These are phyloP conservation scores for Fistulinella cinereoalba DNA, from an alignment of 1,284 basidiomycete species.

Conservation along the genomic window DNA sequence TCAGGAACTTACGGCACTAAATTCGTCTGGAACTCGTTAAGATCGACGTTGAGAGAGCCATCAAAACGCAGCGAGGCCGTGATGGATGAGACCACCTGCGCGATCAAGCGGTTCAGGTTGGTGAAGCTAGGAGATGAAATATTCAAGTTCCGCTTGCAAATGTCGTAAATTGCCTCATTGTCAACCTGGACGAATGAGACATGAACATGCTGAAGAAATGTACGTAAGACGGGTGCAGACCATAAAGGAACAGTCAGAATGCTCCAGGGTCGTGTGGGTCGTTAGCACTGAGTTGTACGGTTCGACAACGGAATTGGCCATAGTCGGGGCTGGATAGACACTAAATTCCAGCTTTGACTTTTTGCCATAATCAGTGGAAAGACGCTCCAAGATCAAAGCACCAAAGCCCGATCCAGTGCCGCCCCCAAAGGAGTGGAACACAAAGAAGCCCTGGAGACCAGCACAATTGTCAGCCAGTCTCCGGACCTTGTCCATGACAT, in stretches of 20 bases:
- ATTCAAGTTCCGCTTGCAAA: conserved; percentile 87
- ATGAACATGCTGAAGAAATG: neutral
- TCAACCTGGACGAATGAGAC: conserved; percentile 57
- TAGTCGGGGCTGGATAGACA: conserved; percentile 93
- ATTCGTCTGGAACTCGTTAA: conserved; percentile 94
- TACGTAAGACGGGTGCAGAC: conserved; percentile 39
- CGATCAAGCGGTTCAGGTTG: conserved; percentile 87
- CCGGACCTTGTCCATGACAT: conserved; percentile 95
- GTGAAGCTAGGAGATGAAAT: conserved; percentile 80
- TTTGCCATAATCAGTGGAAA: conserved; percentile 98
- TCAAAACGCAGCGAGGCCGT: conserved; percentile 70
- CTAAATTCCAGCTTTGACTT: conserved; percentile 99
- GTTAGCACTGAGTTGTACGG: conserved; percentile 99
- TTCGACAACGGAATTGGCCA: conserved; percentile 97
- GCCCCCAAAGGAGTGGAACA: conserved; percentile 99
- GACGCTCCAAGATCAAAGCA: conserved; percentile 93
- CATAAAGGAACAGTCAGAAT: conserved; percentile 99
- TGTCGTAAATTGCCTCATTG: conserved; percentile 95
- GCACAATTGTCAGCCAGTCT: conserved; percentile 96
- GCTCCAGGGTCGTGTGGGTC: conserved; percentile 98
- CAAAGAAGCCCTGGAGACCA: conserved; percentile 99
- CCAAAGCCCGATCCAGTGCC: conserved; percentile 99
- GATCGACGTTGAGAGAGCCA: conserved; percentile 87
- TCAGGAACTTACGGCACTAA: conserved; percentile 60
- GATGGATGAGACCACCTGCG: conserved; percentile 89